Conservation (phyloP, 768 basidiomycete genomes). For the Naganishia randhawae region DNA sequence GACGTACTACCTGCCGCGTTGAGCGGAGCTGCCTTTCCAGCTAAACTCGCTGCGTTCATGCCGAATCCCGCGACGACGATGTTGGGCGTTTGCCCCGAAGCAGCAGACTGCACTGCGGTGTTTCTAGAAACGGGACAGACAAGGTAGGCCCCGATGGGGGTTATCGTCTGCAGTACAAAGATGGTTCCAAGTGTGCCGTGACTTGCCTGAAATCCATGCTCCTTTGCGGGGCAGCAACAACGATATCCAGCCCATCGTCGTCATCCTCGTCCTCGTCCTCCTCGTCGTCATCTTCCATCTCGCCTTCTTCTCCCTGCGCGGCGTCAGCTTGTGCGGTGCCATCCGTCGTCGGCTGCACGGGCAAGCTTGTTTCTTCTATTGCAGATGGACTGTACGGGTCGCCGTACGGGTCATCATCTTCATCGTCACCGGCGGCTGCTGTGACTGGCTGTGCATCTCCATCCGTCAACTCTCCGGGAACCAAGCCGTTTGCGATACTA, state of each 20-base stretch:
- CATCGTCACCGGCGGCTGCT: constrained; percentile 2
- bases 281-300: constrained; percentile 32
- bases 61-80: constrained; percentile 27
- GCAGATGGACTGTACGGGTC: background rate
- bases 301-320: constrained; percentile 32
- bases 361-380: background rate
- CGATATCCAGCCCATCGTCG: constrained; percentile 46
- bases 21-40: constrained; percentile 1
- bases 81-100: constrained; percentile 24
- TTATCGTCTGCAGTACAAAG: background rate
- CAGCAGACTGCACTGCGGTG: background rate
- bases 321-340: constrained; percentile 37
- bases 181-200: background rate
- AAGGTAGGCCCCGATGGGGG: background rate
- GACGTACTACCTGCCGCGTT: background rate
- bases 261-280: constrained; percentile 37
- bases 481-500: background rate
- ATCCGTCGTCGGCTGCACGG: background rate
- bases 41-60: constrained; percentile 25
- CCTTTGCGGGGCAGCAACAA: constrained; percentile 38
- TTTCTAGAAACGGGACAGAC: background rate
- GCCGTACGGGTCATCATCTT: constrained; percentile 27
- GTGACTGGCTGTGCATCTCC: background rate
- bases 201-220: constrained; percentile 48
- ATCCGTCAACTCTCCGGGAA: constrained; percentile 14